Base-by-base conservation (phyloP, 1,139 yeast genomes). In the Pneumocystis jirovecii region DNA sequence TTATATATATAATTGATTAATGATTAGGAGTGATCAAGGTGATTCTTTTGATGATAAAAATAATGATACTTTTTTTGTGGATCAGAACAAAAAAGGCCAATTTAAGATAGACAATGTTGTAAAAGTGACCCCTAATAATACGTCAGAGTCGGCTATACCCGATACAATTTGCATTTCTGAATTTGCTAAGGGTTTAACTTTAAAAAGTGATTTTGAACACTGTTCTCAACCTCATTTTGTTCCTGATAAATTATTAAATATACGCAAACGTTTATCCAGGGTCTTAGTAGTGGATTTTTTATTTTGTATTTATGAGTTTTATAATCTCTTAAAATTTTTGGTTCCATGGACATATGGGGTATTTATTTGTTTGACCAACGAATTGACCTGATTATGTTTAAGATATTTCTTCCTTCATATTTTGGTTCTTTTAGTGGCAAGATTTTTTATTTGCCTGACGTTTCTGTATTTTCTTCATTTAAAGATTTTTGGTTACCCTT, bases 401-500 rank as follows among this genome's bases (percentile, higher is more conserved):
- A 50, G 57, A 29, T 29, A 12, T 50, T 50, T 50, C n/a, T 50
- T 25, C 57, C 57, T 25, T 50, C 31, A 15, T 50, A 12, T 50
- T 50, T 29, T 25, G 29, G 34, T 25, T 50, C 31, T 4, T 50
- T 25, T 25, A 29, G 29, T 50, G 29, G 31, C 35, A 59, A 61
- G 12, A 34, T 56, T 45, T 25, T 65, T 31, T 60, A 63, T 35
- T 42, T 65, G 37, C 67, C 67, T 6, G 67, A 65, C 25, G n/a
- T 65, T n/a, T 29, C 60, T 40, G 65, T 65, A 44, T 34, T 65
- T 44, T 62, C 64, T 42, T 64, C 66, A 21, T 65, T 57, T 39
- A 61, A 65, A 42, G n/a, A 40, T 8, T 65, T 64, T 56, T 65
- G 67, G 67, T 64, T 45, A 25, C 67, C 66, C 4, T 40, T 65